A percentile compares a stretch with the other conserved stretches of the same genome.
Conservation (phyloP, 2,329 filamentous ascomycete genomes). For the Xylariales sp. region DNA sequence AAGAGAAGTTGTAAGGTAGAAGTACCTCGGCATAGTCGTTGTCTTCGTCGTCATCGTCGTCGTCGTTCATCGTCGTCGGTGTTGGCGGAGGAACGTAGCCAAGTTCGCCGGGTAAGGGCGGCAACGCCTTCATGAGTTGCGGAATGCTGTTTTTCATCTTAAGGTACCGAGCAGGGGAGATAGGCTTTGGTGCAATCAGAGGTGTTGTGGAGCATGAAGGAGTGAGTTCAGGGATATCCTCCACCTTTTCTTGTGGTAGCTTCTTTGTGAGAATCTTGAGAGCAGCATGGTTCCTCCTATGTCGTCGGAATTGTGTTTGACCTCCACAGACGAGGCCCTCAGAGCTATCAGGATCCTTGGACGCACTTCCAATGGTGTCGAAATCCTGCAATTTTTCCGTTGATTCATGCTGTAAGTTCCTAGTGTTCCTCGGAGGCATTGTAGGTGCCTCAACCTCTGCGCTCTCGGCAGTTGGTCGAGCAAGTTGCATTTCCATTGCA, state of each 20-base stretch:
- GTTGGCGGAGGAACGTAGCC: slow-evolving; percentile 17
- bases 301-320: no score
- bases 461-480: no score
- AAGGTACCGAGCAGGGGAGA: slow-evolving; percentile 40
- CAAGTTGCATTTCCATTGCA: no score
- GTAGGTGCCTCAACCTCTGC: no score
- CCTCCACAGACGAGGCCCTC: no score
- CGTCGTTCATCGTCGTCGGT: slow-evolving; percentile 14
- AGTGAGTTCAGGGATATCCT: slow-evolving; percentile 21
- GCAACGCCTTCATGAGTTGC: slow-evolving; percentile 48
- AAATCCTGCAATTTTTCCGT: no score
- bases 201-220: slow-evolving; percentile 26
- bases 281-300: slow-evolving; percentile 22
- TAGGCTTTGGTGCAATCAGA: slow-evolving; percentile 43
- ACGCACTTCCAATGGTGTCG: no score
- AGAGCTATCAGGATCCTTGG: no score
- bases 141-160: slow-evolving; percentile 46
- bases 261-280: slow-evolving; percentile 22
- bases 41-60: slow-evolving; percentile 24
- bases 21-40: slow-evolving; percentile 24
- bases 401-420: no score
- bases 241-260: slow-evolving; percentile 19
- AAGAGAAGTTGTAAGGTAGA: slow-evolving; percentile 20
- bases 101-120: slow-evolving; percentile 34
- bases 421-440: no score